phyloP scores from a whole-genome alignment of 106 monocot species.

The Acorus calamus region DNA sequence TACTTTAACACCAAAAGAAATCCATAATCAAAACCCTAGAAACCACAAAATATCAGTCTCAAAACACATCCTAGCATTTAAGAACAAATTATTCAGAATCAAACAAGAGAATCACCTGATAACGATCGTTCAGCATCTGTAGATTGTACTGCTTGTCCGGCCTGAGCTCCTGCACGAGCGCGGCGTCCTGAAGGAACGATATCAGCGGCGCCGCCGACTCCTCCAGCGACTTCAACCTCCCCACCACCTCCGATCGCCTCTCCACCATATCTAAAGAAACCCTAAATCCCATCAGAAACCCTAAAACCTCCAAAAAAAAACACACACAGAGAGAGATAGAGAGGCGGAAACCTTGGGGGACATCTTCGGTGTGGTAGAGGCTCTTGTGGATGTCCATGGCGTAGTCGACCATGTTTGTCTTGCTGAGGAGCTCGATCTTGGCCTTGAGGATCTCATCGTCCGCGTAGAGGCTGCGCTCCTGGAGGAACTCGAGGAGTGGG shows the following conservation, averaged over 20 bases:
- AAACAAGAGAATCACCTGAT: constrained; percentile 31
- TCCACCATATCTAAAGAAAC: constrained; percentile 57
- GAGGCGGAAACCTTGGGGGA: constrained; percentile 46
- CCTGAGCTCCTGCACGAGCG: constrained; percentile 69
- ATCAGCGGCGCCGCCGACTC: constrained; percentile 75
- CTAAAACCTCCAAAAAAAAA: not conserved
- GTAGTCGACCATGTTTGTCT: constrained; percentile 97
- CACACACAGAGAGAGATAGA: not conserved
- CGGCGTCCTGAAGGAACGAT: constrained; percentile 61
- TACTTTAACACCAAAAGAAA: no score
- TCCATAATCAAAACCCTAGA: no score
- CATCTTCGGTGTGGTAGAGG: constrained; percentile 80
- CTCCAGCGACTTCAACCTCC: constrained; percentile 66
- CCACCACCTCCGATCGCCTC: constrained; percentile 67
- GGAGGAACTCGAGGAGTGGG: constrained; percentile 83
- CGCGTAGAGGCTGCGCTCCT: constrained; percentile 70
- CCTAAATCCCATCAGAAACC: not conserved
- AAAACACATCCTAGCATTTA: no score
- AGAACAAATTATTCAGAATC: not conserved
- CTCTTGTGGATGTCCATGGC: constrained; percentile 94
- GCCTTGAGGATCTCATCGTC: constrained; percentile 82
- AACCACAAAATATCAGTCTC: not conserved
- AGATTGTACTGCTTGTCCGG: constrained; percentile 84
- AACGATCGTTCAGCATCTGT: constrained; percentile 76
- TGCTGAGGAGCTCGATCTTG: constrained; percentile 75